A percentile compares a stretch with the other conserved stretches of the same genome.
Evolutionary conservation across 192 early-diverging fungal species (phyloP).

Genomic region (Obelidium mucronatum): DNA sequence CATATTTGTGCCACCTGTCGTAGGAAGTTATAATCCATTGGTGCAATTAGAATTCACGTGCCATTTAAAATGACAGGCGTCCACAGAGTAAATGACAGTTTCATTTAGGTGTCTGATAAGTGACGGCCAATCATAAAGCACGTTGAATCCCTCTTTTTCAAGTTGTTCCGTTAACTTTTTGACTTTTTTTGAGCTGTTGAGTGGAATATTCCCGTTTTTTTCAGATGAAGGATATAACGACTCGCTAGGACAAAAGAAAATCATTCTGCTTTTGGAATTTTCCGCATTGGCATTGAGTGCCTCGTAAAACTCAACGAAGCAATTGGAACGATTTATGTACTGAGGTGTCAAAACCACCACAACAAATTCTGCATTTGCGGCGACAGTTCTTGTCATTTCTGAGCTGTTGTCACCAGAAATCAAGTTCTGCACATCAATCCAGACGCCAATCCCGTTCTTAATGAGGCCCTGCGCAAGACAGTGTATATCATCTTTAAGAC

Average conservation of each 20-base stretch:
- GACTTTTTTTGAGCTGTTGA: too few relatives aligned
- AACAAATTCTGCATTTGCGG: slow-evolving; percentile 10
- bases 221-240: neutral
- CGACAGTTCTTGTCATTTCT: slow-evolving; percentile 13
- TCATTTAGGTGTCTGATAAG: neutral
- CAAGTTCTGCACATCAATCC: slow-evolving; percentile 28
- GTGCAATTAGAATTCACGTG: neutral
- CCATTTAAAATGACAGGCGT: slow-evolving; percentile 1
- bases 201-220: neutral
- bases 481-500: neutral
- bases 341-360: neutral
- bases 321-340: neutral
- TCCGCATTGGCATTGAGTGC: neutral
- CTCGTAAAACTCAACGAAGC: slow-evolving; percentile 17
- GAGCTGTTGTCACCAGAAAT: neutral
- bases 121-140: too few relatives aligned
- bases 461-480: neutral
- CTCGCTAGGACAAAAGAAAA: slow-evolving; percentile 1
- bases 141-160: too few relatives aligned
- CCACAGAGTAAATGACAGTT: slow-evolving; percentile 1
- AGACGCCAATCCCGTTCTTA: slow-evolving; percentile 10
- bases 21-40: neutral
- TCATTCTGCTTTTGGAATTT: neutral
- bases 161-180: too few relatives aligned
- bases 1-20: slow-evolving; percentile 9